Conservation (phyloP, 2,329 filamentous ascomycete genomes). For the Macroventuria anomochaeta region DNA sequence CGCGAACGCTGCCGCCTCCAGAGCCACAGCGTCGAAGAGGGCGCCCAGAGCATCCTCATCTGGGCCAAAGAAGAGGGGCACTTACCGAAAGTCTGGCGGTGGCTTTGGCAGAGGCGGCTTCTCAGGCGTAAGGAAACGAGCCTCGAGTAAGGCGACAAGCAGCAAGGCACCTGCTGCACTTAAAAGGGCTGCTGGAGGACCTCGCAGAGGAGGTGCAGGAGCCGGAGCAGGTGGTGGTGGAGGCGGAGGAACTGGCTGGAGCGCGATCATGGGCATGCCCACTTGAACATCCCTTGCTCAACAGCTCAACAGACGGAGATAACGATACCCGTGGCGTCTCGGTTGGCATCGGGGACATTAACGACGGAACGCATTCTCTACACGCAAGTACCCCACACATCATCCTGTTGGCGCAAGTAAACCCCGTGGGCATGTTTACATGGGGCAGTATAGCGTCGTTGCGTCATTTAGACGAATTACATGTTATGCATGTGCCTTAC, state of each 20-base stretch:
- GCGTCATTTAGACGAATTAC: not conserved
- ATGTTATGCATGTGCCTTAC: not conserved
- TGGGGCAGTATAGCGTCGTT: not conserved
- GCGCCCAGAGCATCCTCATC: slow-evolving; percentile 25
- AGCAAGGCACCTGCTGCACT: slow-evolving; percentile 17
- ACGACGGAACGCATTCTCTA: not conserved
- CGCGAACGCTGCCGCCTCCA: slow-evolving; percentile 22
- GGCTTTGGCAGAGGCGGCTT: slow-evolving; percentile 19
- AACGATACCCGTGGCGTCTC: not conserved
- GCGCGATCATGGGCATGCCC: slow-evolving; percentile 39
- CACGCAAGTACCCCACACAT: not conserved
- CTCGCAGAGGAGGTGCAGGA: slow-evolving; percentile 14
- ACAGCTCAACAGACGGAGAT: not conserved
- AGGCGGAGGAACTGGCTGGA: slow-evolving; percentile 17
- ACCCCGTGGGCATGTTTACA: not conserved
- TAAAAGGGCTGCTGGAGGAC: slow-evolving; percentile 20
- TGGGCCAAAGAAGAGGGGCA: slow-evolving; percentile 25
- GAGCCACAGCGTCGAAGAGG: slow-evolving; percentile 19
- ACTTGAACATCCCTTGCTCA: slow-evolving; percentile 17
- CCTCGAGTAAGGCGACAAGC: slow-evolving; percentile 16
- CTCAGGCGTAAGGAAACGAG: slow-evolving; percentile 30
- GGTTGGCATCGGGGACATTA: not conserved
- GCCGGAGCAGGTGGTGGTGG: slow-evolving; percentile 2
- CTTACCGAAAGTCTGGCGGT: slow-evolving; percentile 26
- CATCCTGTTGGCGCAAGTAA: not conserved